phyloP scores from a whole-genome alignment of 2,329 filamentous ascomycete species.

The Aspergillus awamori region DNA sequence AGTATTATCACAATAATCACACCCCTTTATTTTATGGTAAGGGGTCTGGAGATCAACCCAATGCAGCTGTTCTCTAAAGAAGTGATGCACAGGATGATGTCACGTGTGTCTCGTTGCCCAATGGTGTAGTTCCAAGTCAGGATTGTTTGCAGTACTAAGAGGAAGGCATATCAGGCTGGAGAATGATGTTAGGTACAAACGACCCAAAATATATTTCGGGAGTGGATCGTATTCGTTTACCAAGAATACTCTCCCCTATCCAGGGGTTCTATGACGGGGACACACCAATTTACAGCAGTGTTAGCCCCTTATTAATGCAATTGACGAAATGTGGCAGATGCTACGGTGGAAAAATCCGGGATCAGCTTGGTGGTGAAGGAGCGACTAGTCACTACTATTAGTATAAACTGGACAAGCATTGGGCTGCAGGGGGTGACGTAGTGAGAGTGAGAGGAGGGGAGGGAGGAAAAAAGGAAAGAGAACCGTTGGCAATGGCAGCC shows the following conservation, averaged over 20 bases:
- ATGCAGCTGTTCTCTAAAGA: background rate
- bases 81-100: background rate
- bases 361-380: background rate
- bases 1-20: background rate
- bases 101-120: background rate
- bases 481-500: background rate
- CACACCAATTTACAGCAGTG: too few species aligned
- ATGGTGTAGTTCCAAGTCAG: background rate
- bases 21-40: background rate
- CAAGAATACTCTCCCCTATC: background rate
- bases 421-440: conserved; percentile 6
- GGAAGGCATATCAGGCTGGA: background rate
- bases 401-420: too few species aligned
- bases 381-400: background rate
- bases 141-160: background rate
- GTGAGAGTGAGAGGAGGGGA: background rate
- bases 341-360: background rate
- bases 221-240: background rate
- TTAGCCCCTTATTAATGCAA: too few species aligned
- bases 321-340: background rate
- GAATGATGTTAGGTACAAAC: background rate
- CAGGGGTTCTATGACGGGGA: background rate
- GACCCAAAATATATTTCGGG: background rate
- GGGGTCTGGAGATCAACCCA: background rate
- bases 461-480: background rate